These are phyloP conservation scores for Teunomyces gatunensis DNA, from an alignment of 805 yeast species.

Conservation along the genomic window DNA sequence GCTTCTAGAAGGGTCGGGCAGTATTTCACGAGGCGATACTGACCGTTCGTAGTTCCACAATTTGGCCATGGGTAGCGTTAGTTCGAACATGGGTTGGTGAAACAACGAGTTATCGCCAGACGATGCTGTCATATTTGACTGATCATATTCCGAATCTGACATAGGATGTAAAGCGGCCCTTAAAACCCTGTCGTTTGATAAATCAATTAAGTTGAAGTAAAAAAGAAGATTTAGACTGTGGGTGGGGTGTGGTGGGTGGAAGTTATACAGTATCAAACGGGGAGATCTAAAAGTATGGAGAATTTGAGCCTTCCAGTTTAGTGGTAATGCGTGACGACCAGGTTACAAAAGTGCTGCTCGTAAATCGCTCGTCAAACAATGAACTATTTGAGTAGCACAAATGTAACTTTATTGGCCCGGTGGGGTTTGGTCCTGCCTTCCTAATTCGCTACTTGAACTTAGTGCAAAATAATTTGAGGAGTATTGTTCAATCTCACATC, in stretches of 20 bases:
- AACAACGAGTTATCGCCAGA: conserved; percentile 9
- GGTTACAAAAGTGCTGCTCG: too few species aligned
- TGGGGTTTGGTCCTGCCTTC: not conserved
- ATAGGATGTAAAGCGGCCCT: not conserved
- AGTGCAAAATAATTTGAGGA: not conserved
- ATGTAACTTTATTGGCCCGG: not conserved
- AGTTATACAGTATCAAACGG: too few species aligned
- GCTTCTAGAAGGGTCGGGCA: conserved; percentile 1
- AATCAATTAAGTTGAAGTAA: not conserved
- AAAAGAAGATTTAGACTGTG: not conserved
- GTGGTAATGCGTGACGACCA: too few species aligned
- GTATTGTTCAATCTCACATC: not conserved
- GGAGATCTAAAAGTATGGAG: too few species aligned
- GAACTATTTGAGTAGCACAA: too few species aligned
- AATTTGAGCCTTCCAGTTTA: too few species aligned
- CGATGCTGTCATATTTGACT: conserved; percentile 3
- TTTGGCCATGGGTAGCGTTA: conserved; percentile 8
- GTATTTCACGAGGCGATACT: conserved; percentile 33
- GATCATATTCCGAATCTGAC: conserved; percentile 1
- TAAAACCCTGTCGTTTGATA: not conserved
- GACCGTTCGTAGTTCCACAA: conserved; percentile 23
- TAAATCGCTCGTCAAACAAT: too few species aligned
- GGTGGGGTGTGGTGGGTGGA: not conserved
- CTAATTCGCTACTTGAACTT: not conserved
- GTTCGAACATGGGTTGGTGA: conserved; percentile 18